phyloP scores from a whole-genome alignment of 139 green algal species.

The Asterochloris sp. region DNA sequence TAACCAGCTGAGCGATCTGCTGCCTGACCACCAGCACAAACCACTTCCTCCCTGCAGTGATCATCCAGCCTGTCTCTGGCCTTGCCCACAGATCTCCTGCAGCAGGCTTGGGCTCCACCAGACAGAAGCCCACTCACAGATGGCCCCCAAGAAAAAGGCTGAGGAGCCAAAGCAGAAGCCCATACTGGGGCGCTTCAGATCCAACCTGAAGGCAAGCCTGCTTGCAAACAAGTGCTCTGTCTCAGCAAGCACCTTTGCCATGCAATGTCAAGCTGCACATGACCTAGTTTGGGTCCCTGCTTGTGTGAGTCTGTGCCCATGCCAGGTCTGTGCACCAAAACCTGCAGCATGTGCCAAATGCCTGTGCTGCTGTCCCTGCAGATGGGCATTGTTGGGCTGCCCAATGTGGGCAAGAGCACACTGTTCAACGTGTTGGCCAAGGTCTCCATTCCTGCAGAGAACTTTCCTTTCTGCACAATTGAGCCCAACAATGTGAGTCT shows the following conservation, averaged over 20 bases:
- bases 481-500: slow-evolving; percentile 78
- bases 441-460: slow-evolving; percentile 85
- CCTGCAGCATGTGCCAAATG: neutral
- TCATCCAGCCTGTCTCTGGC: too few relatives aligned
- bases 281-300: neutral
- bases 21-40: too few relatives aligned
- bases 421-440: slow-evolving; percentile 93
- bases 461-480: slow-evolving; percentile 97
- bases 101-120: too few relatives aligned
- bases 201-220: slow-evolving; percentile 79
- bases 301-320: neutral
- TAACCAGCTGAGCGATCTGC: too few relatives aligned
- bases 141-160: slow-evolving; percentile 87
- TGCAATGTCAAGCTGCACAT: neutral
- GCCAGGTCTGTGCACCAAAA: neutral
- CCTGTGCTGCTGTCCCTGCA: slow-evolving; percentile 21
- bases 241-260: neutral
- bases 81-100: too few relatives aligned
- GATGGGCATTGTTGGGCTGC: slow-evolving; percentile 93
- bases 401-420: slow-evolving; percentile 95
- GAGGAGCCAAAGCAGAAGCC: slow-evolving; percentile 72
- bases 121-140: slow-evolving; percentile 21
- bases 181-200: slow-evolving; percentile 90
- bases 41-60: too few relatives aligned
- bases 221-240: neutral